Evolutionary conservation across 179 eudicot genomes (phyloP), one percentile per base, ranked within the genome.

Genomic region (Gypsophila paniculata): DNA sequence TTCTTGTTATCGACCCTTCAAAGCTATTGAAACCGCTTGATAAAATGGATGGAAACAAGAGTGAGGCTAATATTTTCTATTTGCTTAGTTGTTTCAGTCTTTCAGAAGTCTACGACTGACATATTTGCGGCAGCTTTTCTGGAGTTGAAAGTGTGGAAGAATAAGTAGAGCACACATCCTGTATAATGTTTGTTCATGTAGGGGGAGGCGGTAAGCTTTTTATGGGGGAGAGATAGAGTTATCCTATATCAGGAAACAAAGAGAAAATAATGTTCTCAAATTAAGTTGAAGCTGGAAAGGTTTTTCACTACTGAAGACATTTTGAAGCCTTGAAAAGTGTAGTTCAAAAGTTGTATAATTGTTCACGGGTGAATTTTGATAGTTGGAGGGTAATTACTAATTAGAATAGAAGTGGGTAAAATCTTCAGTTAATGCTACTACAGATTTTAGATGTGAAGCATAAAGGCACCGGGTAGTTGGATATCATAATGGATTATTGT

Each of bases 321-420:
- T 55, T 54, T 55, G 3, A 55, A 8, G 26, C 13, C 12, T 55
- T 21, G 60, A 11, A 55, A 55, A 55, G 60, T 23, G 13, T 18
- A 55, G 60, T 55, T 55, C 60, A 55, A 19, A 23, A 55, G 23
- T 55, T 55, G 23, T 55, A 55, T 55, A 19, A 23, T 55, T 55
- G 60, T 13, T 55, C 26, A 55, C 12, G 44, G 44, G 44, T 39
- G 44, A 2, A 39, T 39, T 39, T 39, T 55, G 5, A 21, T 23
- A 55, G 25, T 8, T 9, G 18, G 60, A 17, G 60, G 21, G 60
- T 29, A 29, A 29, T 1, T 29, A 29, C 34, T 55, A 55, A 55
- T 19, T 19, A 55, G 60, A 55, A 21, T 55, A 19, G 25, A 18
- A 55, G 21, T 55, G 60, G 13, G 19, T 21, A 55, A 18, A 21